A percentile compares a stretch with the other conserved stretches of the same genome.
Conservation (phyloP, 2,329 filamentous ascomycete species). For the Aspergillus caelatus region DNA sequence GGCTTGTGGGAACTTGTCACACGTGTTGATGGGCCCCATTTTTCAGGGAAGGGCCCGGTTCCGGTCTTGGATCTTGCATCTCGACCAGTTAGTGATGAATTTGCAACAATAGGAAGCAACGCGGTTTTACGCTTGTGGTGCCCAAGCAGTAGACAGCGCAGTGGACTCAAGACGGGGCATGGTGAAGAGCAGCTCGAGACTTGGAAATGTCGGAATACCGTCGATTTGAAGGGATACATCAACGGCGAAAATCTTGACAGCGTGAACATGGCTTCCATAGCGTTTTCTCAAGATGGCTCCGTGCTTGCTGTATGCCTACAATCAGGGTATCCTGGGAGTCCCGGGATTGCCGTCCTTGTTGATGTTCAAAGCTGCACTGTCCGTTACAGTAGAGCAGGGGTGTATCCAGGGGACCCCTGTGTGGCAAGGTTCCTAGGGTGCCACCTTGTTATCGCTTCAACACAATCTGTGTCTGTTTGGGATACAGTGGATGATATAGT, state of each 20-base stretch:
- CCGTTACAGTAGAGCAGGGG: constrained; percentile 66
- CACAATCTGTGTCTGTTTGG: constrained; percentile 71
- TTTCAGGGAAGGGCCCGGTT: constrained; percentile 54
- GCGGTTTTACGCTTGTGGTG: constrained; percentile 78
- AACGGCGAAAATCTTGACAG: constrained; percentile 31
- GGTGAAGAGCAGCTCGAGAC: constrained; percentile 60
- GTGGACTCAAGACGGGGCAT: constrained; percentile 63
- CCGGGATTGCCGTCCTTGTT: constrained; percentile 72
- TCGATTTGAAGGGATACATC: constrained; percentile 49
- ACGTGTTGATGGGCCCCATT: constrained; percentile 82
- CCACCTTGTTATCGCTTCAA: constrained; percentile 74
- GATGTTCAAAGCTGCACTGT: constrained; percentile 71
- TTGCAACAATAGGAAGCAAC: constrained; percentile 85
- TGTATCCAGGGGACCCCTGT: constrained; percentile 67
- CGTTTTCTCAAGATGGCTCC: constrained; percentile 84
- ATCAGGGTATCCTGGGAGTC: constrained; percentile 47
- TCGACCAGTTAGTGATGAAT: constrained; percentile 69
- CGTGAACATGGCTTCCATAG: constrained; percentile 63
- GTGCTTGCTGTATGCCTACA: constrained; percentile 67
- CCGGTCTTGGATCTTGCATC: constrained; percentile 72
- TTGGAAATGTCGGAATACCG: constrained; percentile 70
- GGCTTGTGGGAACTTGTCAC: constrained; percentile 74
- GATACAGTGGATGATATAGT: constrained; percentile 80
- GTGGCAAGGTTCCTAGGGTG: constrained; percentile 73
- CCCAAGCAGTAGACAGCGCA: constrained; percentile 68